phyloP scores from a whole-genome alignment of 2,329 filamentous ascomycete genomes.

The Ophiostoma ulmi region DNA sequence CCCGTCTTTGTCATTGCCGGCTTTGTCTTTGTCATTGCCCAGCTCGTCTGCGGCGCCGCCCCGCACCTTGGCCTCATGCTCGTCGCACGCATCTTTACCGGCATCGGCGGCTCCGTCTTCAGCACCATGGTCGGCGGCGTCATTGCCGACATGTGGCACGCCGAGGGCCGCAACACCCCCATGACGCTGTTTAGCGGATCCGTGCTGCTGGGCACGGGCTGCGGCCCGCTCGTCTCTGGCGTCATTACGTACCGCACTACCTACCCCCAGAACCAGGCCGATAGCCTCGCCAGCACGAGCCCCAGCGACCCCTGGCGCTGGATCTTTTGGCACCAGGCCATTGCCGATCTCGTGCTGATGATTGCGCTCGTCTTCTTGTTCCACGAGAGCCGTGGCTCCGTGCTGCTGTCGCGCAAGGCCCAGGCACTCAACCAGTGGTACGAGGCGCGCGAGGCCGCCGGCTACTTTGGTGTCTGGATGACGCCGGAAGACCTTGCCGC shows the following conservation, averaged over 20 bases:
- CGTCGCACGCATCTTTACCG: constrained; percentile 67
- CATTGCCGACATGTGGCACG: constrained; percentile 77
- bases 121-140: constrained; percentile 91
- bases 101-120: constrained; percentile 71
- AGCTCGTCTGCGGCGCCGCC: constrained; percentile 69
- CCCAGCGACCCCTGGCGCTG: constrained; percentile 61
- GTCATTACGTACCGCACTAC: constrained; percentile 60
- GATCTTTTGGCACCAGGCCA: constrained; percentile 83
- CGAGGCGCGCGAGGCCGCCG: constrained; percentile 61
- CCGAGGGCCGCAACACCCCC: constrained; percentile 73
- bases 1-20: constrained; percentile 76
- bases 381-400: constrained; percentile 74
- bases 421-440: constrained; percentile 72
- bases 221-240: constrained; percentile 67
- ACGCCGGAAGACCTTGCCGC: background rate
- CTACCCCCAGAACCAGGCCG: constrained; percentile 22
- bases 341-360: constrained; percentile 60
- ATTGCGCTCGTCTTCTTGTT: constrained; percentile 63
- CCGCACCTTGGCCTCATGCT: constrained; percentile 67
- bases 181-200: constrained; percentile 84
- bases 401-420: constrained; percentile 73
- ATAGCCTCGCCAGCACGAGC: constrained; percentile 29
- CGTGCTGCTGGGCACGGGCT: constrained; percentile 72
- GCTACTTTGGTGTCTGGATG: constrained; percentile 48
- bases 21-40: constrained; percentile 63